Conservation (phyloP, 169 alveolate species). For the Eimeria sp. region DNA sequence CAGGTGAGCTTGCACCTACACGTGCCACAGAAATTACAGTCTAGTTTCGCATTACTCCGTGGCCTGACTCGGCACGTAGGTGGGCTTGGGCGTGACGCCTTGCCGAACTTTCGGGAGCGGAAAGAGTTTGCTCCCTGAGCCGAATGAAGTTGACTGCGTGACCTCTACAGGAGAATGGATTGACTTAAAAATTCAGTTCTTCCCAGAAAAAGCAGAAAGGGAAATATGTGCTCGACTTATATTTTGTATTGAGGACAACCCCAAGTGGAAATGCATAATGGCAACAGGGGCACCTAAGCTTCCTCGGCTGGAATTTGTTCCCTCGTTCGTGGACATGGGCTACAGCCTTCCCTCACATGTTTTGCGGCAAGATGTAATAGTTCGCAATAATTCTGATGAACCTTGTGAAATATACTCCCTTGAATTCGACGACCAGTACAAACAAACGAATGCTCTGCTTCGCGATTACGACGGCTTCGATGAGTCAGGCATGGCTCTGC, state of each 20-base stretch:
- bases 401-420: slow-evolving; percentile 94
- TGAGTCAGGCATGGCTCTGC: slow-evolving; percentile 81
- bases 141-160: background rate
- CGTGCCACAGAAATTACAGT: background rate
- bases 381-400: slow-evolving; percentile 92
- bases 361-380: slow-evolving; percentile 85
- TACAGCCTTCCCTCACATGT: slow-evolving; percentile 73
- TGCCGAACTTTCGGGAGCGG: background rate
- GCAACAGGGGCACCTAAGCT: slow-evolving; percentile 91
- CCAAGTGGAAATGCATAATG: slow-evolving; percentile 89
- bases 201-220: slow-evolving; percentile 18
- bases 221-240: slow-evolving; percentile 44
- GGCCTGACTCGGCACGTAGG: no score
- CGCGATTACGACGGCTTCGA: slow-evolving; percentile 90
- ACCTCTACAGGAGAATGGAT: slow-evolving; percentile 87
- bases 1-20: slow-evolving; percentile 35
- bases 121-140: background rate
- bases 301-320: slow-evolving; percentile 40
- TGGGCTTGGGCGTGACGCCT: background rate
- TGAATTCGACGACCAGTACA: slow-evolving; percentile 93
- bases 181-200: slow-evolving; percentile 67
- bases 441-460: slow-evolving; percentile 94
- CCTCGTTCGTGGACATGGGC: slow-evolving; percentile 70
- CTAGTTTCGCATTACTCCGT: background rate
- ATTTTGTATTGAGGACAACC: slow-evolving; percentile 91